Conservation (phyloP, 2,329 filamentous ascomycete genomes). For the Fusarium lyarnte region DNA sequence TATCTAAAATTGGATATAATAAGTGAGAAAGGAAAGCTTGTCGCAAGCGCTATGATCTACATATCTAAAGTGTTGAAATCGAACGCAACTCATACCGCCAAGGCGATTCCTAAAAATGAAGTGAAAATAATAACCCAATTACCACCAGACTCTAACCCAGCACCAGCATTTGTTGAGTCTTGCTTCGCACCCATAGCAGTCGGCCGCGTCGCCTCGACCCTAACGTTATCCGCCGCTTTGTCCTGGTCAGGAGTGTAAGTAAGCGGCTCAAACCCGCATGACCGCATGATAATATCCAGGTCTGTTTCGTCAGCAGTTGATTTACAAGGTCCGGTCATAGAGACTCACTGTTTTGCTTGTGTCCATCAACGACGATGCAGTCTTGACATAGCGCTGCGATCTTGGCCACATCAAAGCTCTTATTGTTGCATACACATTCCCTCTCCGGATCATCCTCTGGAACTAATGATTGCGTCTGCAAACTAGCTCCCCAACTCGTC, state of each 20-base stretch:
- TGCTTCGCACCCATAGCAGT: slow-evolving; percentile 15
- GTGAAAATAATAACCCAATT: slow-evolving; percentile 2
- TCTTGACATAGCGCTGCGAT: slow-evolving; percentile 52
- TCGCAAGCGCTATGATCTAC: slow-evolving; percentile 12
- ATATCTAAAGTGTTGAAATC: not conserved
- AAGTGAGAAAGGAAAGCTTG: slow-evolving; percentile 8
- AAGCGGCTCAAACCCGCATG: slow-evolving; percentile 47
- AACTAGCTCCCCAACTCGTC: slow-evolving; percentile 7
- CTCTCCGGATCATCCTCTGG: slow-evolving; percentile 44
- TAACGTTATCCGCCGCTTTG: slow-evolving; percentile 46
- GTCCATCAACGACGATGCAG: slow-evolving; percentile 48
- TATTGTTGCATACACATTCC: slow-evolving; percentile 51
- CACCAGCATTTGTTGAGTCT: not conserved
- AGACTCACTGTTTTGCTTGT: slow-evolving; percentile 47
- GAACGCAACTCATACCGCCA: slow-evolving; percentile 8
- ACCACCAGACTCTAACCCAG: not conserved
- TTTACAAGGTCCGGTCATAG: no score
- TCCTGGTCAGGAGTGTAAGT: slow-evolving; percentile 47
- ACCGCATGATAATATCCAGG: slow-evolving; percentile 49
- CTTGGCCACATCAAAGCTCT: slow-evolving; percentile 52
- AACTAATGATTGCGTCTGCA: slow-evolving; percentile 29
- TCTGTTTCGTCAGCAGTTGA: slow-evolving; percentile 39
- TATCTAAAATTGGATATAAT: not conserved
- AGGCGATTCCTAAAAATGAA: slow-evolving; percentile 7
- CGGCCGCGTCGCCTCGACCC: slow-evolving; percentile 48